phyloP scores from a whole-genome alignment of 2,329 filamentous ascomycete species.

The Colletotrichum filicis region DNA sequence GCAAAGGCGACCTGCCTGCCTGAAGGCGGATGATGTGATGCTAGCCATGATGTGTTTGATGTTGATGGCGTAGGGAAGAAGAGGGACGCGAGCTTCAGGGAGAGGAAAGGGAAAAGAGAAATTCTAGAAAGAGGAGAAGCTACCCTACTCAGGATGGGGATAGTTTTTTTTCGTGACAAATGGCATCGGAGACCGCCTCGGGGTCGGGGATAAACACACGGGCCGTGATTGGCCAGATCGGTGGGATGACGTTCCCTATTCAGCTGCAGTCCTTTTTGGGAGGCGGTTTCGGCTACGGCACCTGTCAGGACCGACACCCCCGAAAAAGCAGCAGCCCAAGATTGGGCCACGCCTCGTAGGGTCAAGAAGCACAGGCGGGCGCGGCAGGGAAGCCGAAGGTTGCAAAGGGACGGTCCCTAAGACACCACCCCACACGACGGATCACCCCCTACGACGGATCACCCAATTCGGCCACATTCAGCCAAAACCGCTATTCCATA shows the following conservation, averaged over 20 bases:
- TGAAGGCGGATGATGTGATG: constrained; percentile 75
- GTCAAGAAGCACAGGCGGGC: background rate
- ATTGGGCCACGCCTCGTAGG: background rate
- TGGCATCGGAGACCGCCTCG: constrained; percentile 20
- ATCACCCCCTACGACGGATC: too few species aligned
- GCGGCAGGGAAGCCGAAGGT: background rate
- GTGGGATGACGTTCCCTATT: constrained; percentile 25
- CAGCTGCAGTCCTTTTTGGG: background rate
- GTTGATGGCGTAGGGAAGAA: constrained; percentile 34
- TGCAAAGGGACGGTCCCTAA: too few species aligned
- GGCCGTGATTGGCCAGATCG: constrained; percentile 14
- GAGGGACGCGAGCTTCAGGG: constrained; percentile 33
- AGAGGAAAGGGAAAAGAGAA: constrained; percentile 15
- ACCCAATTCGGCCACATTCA: too few species aligned
- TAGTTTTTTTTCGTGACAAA: constrained; percentile 16
- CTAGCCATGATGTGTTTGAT: constrained; percentile 64
- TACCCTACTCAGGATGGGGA: background rate
- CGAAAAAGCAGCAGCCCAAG: background rate
- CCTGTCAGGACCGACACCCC: constrained; percentile 7
- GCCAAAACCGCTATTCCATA: too few species aligned
- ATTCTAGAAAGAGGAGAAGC: constrained; percentile 19
- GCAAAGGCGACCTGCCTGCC: constrained; percentile 76
- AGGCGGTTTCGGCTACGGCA: constrained; percentile 8
- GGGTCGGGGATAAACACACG: constrained; percentile 29
- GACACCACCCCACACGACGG: too few species aligned